Evolutionary conservation across 768 basidiomycete species (phyloP).

Genomic region (Lentinus tigrinus): DNA sequence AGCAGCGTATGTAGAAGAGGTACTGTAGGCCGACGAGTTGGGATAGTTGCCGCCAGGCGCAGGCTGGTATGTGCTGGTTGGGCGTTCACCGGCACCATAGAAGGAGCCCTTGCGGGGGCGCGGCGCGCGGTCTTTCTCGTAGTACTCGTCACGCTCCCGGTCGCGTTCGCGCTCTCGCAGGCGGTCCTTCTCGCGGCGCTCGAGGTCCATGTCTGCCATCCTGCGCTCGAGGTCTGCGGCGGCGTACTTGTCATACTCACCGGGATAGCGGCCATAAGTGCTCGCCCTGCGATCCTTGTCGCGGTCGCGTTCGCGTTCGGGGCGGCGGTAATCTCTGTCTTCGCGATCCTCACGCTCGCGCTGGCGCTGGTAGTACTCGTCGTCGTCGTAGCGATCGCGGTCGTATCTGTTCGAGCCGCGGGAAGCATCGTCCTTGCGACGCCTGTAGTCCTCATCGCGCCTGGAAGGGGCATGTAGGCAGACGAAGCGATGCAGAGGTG

Average conservation of each 20-base stretch:
- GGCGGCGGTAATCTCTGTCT: slow-evolving; percentile 20
- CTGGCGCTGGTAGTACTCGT: slow-evolving; percentile 17
- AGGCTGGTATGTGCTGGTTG: slow-evolving; percentile 19
- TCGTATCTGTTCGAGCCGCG: slow-evolving; percentile 1
- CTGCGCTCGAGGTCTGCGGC: slow-evolving; percentile 39
- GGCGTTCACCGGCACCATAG: slow-evolving; percentile 21
- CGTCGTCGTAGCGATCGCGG: slow-evolving; percentile 28
- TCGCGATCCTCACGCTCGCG: slow-evolving; percentile 36
- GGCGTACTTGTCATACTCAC: slow-evolving; percentile 20
- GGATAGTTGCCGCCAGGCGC: slow-evolving; percentile 15
- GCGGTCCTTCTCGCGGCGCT: slow-evolving; percentile 16
- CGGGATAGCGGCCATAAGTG: slow-evolving; percentile 19
- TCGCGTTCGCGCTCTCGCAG: slow-evolving; percentile 16
- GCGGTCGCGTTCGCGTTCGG: slow-evolving; percentile 19
- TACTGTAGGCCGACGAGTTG: background rate
- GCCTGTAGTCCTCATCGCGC: slow-evolving; percentile 40
- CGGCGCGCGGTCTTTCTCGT: slow-evolving; percentile 13
- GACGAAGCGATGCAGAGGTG: background rate
- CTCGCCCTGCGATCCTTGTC: slow-evolving; percentile 16
- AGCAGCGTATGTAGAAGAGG: slow-evolving; percentile 8
- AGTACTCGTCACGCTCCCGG: slow-evolving; percentile 11
- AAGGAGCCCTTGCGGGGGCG: slow-evolving; percentile 20
- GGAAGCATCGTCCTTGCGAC: slow-evolving; percentile 49
- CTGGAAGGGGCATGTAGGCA: background rate
- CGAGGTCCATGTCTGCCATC: slow-evolving; percentile 29